Evolutionary conservation across 2,329 filamentous ascomycete species (phyloP).

Genomic region (Penicillium psychrosexuale): DNA sequence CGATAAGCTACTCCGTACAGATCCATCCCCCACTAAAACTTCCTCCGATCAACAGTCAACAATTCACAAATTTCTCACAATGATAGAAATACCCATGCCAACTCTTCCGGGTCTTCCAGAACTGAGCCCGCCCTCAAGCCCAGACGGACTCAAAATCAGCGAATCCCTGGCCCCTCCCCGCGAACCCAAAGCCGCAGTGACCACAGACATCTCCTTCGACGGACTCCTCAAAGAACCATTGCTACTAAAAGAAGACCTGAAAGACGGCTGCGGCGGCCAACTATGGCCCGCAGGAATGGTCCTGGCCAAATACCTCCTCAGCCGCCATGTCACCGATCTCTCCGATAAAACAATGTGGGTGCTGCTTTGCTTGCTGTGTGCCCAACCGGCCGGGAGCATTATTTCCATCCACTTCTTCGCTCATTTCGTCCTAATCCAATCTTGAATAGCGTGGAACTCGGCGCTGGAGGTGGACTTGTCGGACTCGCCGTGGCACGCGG

Average conservation of each 20-base stretch:
- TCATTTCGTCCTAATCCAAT: neutral
- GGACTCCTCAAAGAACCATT: conserved; percentile 69
- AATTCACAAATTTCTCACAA: neutral
- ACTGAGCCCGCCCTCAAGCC: conserved; percentile 21
- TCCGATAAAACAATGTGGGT: conserved; percentile 69
- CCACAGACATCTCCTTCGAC: conserved; percentile 62
- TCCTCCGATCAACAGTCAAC: neutral
- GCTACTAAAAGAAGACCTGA: conserved; percentile 78
- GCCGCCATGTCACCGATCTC: conserved; percentile 64
- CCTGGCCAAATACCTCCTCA: conserved; percentile 79
- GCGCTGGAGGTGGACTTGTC: conserved; percentile 86
- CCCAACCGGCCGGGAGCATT: too few species aligned
- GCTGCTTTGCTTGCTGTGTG: neutral
- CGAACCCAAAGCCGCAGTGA: conserved; percentile 51
- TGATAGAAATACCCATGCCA: conserved; percentile 12
- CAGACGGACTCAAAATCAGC: conserved; percentile 45
- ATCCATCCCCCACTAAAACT: conserved; percentile 8
- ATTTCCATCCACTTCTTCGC: neutral
- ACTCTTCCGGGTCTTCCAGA: neutral
- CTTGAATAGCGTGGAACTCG: conserved; percentile 72
- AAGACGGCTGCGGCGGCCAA: conserved; percentile 85
- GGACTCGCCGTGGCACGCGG: conserved; percentile 60
- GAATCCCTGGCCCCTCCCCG: conserved; percentile 57
- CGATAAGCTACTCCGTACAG: conserved; percentile 4
- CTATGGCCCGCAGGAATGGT: conserved; percentile 94